Evolutionary conservation across 352 stramenopile species (phyloP).

Genomic region (Plasmopara viticola): DNA sequence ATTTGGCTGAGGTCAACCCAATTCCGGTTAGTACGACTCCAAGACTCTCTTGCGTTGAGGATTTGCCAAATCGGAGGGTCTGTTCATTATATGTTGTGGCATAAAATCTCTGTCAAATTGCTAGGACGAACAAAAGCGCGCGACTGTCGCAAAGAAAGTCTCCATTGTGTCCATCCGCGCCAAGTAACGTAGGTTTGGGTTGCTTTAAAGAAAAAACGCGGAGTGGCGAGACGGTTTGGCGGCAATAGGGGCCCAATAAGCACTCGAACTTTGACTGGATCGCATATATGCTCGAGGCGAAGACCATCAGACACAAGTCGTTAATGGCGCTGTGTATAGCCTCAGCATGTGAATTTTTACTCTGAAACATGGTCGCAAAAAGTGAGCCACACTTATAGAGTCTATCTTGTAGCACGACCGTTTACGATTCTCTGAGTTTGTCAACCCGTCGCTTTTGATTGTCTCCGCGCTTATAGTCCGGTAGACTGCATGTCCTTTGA

Average conservation of each 20-base stretch:
- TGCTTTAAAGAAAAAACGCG: background rate
- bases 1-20: conserved; percentile 4
- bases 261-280: background rate
- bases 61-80: background rate
- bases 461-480: background rate
- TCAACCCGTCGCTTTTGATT: background rate
- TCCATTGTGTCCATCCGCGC: background rate
- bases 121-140: background rate
- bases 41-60: conserved; percentile 11
- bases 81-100: background rate
- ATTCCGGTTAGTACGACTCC: conserved; percentile 18
- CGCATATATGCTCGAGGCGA: background rate
- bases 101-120: background rate
- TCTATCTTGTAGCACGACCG: background rate
- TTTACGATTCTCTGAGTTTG: background rate
- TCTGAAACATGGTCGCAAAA: background rate
- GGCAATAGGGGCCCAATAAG: background rate
- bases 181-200: background rate
- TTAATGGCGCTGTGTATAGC: background rate
- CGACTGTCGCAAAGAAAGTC: background rate
- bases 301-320: conserved; percentile 1
- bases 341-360: background rate
- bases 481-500: background rate
- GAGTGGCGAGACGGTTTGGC: background rate
- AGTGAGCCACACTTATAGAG: background rate